These are phyloP conservation scores for Zygotorulaspora sp. DNA, from an alignment of 805 yeast species.

Conservation along the genomic window DNA sequence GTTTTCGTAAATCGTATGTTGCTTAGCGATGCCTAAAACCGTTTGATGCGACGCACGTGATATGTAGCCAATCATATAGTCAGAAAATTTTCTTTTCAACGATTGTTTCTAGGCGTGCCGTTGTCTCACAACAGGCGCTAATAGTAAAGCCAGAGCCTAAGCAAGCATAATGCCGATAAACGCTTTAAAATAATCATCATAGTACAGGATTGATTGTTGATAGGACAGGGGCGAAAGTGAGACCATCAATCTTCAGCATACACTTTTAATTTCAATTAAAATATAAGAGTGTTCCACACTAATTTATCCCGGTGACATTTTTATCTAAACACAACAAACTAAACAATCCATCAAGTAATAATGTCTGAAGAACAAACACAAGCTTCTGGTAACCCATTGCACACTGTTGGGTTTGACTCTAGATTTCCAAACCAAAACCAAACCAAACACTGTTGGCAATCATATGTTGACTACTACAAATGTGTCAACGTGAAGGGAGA, in stretches of 20 bases:
- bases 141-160: no score
- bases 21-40: no score
- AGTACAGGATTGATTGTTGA: background rate
- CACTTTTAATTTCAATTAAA: background rate
- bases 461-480: slow-evolving; percentile 96
- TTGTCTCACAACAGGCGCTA: no score
- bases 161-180: slow-evolving; percentile 8
- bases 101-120: background rate
- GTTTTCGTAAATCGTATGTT: slow-evolving; percentile 10
- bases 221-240: slow-evolving; percentile 1
- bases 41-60: no score
- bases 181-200: slow-evolving; percentile 1
- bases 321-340: background rate
- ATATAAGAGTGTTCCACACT: background rate
- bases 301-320: background rate
- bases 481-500: slow-evolving; percentile 96
- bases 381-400: slow-evolving; percentile 41
- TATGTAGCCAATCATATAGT: slow-evolving; percentile 12
- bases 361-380: slow-evolving; percentile 19
- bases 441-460: slow-evolving; percentile 97
- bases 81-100: slow-evolving; percentile 1
- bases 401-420: slow-evolving; percentile 76
- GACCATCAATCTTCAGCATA: slow-evolving; percentile 1
- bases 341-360: background rate
- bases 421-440: slow-evolving; percentile 97